Conservation (phyloP, 441 rosid species). For the Erodium trifolium region DNA sequence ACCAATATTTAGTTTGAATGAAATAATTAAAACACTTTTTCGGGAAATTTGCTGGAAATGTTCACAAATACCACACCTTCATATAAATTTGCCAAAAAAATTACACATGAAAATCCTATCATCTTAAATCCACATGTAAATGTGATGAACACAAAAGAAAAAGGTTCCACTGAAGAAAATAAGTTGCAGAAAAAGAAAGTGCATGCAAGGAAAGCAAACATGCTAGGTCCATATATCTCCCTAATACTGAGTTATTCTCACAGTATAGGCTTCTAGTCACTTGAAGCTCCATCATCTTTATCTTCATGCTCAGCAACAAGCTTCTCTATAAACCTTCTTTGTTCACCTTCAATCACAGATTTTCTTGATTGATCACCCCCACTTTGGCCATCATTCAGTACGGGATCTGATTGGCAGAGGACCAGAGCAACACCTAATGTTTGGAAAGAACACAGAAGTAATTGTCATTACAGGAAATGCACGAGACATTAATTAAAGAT, state of each 20-base stretch:
- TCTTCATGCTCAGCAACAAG: slow-evolving; percentile 82
- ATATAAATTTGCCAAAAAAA: neutral
- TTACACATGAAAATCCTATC: neutral
- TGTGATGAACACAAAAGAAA: neutral
- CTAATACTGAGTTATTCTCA: neutral
- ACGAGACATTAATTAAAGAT: neutral
- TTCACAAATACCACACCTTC: neutral
- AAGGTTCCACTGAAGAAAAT: neutral
- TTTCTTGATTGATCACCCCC: slow-evolving; percentile 68
- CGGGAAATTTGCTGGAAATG: no score
- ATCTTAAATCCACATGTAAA: neutral
- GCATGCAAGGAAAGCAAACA: neutral
- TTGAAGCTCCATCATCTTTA: slow-evolving; percentile 63
- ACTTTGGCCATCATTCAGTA: slow-evolving; percentile 78
- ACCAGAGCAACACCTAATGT: slow-evolving; percentile 79
- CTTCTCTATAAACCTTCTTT: slow-evolving; percentile 71
- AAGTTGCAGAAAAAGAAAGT: neutral
- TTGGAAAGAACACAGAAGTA: slow-evolving; percentile 5
- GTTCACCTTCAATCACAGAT: slow-evolving; percentile 77
- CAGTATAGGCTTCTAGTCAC: slow-evolving; percentile 47
- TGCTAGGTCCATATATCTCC: neutral
- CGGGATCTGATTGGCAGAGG: slow-evolving; percentile 88
- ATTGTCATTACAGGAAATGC: neutral
- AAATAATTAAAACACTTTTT: no score
- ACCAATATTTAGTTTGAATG: no score